These are phyloP conservation scores for Nigrospora osmanthi DNA, from an alignment of 2,329 filamentous ascomycete genomes.

Conservation along the genomic window DNA sequence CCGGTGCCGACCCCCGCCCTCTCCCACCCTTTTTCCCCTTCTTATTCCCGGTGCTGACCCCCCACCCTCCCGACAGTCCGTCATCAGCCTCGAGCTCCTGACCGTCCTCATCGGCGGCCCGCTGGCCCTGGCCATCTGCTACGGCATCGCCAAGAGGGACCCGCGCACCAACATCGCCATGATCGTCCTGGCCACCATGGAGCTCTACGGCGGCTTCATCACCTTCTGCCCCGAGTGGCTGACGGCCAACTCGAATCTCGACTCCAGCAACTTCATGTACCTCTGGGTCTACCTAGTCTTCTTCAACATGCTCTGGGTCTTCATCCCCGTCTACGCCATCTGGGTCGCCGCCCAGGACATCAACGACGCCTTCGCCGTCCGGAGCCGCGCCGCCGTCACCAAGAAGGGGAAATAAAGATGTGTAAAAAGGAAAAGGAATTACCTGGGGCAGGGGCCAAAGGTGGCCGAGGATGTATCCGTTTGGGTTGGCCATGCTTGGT, in stretches of 20 bases:
- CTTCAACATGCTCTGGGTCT: conserved; percentile 63
- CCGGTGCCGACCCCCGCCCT: too few relatives aligned
- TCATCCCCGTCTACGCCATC: conserved; percentile 52
- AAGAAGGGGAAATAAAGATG: conserved; percentile 24
- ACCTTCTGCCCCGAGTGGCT: conserved; percentile 66
- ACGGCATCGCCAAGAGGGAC: conserved; percentile 48
- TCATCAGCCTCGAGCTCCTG: conserved; percentile 57
- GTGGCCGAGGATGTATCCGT: too few relatives aligned
- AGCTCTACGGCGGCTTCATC: conserved; percentile 64
- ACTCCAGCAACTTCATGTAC: conserved; percentile 61
- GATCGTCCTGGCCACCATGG: conserved; percentile 56
- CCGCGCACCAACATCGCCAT: conserved; percentile 52
- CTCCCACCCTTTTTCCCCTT: not conserved
- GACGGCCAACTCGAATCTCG: conserved; percentile 51
- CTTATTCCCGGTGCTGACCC: not conserved
- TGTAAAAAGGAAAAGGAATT: too few relatives aligned
- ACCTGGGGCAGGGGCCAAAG: too few relatives aligned
- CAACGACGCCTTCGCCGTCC: conserved; percentile 40
- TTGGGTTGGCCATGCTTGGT: too few relatives aligned
- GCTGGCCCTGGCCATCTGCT: conserved; percentile 51
- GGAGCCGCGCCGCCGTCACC: conserved; percentile 18
- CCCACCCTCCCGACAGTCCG: conserved; percentile 27
- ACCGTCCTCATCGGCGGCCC: conserved; percentile 57
- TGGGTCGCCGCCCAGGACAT: conserved; percentile 49
- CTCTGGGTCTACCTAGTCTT: conserved; percentile 61